phyloP scores from a whole-genome alignment of 129 eudicot genomes.

The Arctium minus region DNA sequence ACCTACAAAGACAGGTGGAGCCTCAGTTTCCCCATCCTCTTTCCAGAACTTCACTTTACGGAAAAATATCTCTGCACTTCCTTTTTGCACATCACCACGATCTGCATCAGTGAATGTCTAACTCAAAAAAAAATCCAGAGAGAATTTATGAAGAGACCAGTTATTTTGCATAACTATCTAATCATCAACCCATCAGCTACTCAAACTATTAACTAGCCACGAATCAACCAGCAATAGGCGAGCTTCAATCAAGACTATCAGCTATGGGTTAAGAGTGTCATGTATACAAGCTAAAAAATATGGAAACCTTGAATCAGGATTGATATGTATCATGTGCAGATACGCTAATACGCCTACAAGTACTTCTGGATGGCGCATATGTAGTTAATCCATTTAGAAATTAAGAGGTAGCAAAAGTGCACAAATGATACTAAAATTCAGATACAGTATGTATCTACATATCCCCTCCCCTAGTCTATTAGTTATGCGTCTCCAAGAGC shows the following conservation, averaged over 20 bases:
- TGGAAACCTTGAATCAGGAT: not conserved
- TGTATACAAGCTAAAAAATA: not conserved
- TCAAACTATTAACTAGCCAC: not conserved
- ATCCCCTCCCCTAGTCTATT: too few species aligned
- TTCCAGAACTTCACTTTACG: constrained; percentile 98
- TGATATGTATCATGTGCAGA: not conserved
- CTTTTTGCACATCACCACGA: constrained; percentile 90
- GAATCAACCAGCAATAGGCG: not conserved
- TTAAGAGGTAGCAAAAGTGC: not conserved
- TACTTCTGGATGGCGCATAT: not conserved
- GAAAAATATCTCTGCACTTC: constrained; percentile 92
- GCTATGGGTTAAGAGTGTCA: not conserved
- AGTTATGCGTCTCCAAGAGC: too few species aligned
- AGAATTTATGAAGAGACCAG: not conserved
- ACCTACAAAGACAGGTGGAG: constrained; percentile 99
- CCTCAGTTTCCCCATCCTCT: constrained; percentile 92
- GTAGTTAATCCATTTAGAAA: constrained; percentile 2
- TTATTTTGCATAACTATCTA: not conserved
- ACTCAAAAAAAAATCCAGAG: constrained; percentile 2
- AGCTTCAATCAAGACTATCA: not conserved
- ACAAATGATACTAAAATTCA: not conserved
- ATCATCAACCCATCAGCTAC: constrained; percentile 1
- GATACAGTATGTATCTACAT: too few species aligned
- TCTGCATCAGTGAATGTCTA: constrained; percentile 40
- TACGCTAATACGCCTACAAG: not conserved